Evolutionary conservation across 345 rosid species (phyloP).

Genomic region (Excoecaria cochinchinensis): DNA sequence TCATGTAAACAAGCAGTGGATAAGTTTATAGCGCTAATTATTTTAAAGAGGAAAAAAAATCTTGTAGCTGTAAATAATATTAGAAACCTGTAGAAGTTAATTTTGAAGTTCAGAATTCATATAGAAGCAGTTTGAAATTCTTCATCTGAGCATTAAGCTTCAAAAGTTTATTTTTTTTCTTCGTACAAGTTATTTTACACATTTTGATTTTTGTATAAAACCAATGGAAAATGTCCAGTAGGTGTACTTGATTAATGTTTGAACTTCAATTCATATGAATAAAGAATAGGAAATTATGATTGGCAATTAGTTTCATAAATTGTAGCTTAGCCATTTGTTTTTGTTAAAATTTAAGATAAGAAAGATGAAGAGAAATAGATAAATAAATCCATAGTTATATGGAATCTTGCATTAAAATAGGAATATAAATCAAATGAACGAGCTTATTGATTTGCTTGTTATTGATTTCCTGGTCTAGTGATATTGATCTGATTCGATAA

Average conservation of each 20-base stretch:
- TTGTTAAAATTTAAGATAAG: neutral
- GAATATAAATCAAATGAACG: too few relatives aligned
- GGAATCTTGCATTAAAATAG: too few relatives aligned
- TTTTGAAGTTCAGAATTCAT: neutral
- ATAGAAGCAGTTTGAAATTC: neutral
- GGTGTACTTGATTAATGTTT: neutral
- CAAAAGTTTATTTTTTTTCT: neutral
- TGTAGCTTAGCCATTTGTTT: neutral
- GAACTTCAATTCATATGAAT: neutral
- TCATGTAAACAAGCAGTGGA: too few relatives aligned
- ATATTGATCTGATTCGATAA: neutral
- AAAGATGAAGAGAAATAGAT: too few relatives aligned
- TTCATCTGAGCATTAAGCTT: neutral
- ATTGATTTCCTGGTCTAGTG: neutral
- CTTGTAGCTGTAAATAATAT: too few relatives aligned
- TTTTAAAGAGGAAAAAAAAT: too few relatives aligned
- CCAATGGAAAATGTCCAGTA: neutral
- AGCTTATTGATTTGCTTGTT: neutral
- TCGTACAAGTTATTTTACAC: neutral
- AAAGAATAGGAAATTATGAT: neutral
- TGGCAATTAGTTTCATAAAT: too few relatives aligned
- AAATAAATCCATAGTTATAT: too few relatives aligned
- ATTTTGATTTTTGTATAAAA: neutral
- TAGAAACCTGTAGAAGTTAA: neutral
- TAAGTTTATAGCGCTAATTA: too few relatives aligned